A percentile compares a stretch with the other conserved stretches of the same genome.
These are phyloP conservation scores for Naganishia sp. DNA, from an alignment of 1,284 basidiomycete species.

Conservation along the genomic window DNA sequence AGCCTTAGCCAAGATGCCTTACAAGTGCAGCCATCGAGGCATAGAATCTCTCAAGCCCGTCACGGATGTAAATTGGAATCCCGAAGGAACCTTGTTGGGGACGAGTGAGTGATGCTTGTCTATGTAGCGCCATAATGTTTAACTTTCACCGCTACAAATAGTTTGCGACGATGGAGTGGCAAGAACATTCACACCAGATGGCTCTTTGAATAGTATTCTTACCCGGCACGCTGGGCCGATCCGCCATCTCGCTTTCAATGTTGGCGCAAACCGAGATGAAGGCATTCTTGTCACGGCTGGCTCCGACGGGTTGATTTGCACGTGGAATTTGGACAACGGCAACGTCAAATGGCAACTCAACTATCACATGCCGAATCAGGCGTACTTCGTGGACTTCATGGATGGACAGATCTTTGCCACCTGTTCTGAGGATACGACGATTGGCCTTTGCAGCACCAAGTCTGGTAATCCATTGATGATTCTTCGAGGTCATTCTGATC, in stretches of 20 bases:
- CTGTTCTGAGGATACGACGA: conserved; percentile 34
- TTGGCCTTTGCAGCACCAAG: conserved; percentile 30
- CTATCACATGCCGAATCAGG: conserved; percentile 30
- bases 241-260: conserved; percentile 32
- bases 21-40: conserved; percentile 29
- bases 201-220: conserved; percentile 30
- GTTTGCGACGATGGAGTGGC: conserved; percentile 34
- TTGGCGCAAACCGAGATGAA: conserved; percentile 27
- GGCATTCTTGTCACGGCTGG: conserved; percentile 33
- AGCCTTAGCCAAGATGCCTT: conserved; percentile 20
- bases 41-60: conserved; percentile 34
- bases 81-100: conserved; percentile 32
- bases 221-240: conserved; percentile 33
- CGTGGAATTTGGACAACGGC: conserved; percentile 31
- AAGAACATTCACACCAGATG: conserved; percentile 33
- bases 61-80: conserved; percentile 32
- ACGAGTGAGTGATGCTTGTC: conserved; percentile 28
- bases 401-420: conserved; percentile 34
- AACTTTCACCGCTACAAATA: not conserved
- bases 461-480: conserved; percentile 26
- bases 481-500: conserved; percentile 31
- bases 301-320: conserved; percentile 29
- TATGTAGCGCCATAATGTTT: not conserved
- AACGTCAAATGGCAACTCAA: conserved; percentile 29
- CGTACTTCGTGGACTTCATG: conserved; percentile 33